These are phyloP conservation scores for Madurella fahalii DNA, from an alignment of 2,329 filamentous ascomycete species.

Conservation along the genomic window DNA sequence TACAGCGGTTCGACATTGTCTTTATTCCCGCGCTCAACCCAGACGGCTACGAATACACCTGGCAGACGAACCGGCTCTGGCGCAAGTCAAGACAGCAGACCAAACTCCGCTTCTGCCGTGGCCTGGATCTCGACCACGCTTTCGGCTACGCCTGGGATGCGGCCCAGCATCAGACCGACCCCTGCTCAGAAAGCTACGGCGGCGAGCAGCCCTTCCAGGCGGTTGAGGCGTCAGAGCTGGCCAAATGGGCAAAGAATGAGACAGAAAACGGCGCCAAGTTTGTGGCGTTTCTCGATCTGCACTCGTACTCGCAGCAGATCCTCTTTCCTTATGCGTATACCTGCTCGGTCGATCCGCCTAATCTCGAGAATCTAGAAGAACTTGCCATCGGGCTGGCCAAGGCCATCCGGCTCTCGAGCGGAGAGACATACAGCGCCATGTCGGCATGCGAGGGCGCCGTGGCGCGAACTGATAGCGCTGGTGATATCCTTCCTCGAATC, in stretches of 20 bases:
- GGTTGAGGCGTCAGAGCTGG: constrained; percentile 69
- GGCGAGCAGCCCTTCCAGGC: constrained; percentile 81
- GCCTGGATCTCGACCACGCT: constrained; percentile 82
- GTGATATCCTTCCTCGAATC: constrained; percentile 44
- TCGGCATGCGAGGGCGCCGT: constrained; percentile 84
- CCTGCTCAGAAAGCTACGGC: constrained; percentile 87
- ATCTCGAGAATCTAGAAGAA: constrained; percentile 87
- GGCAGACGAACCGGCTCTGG: constrained; percentile 89
- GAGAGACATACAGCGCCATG: constrained; percentile 70
- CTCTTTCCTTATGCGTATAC: constrained; percentile 89
- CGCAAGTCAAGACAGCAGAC: constrained; percentile 89
- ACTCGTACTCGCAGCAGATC: constrained; percentile 93
- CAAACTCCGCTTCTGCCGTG: constrained; percentile 74
- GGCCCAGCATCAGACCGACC: constrained; percentile 62
- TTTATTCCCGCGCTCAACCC: constrained; percentile 88
- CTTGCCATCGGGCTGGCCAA: constrained; percentile 84
- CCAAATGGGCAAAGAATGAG: constrained; percentile 79
- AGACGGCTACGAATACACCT: constrained; percentile 91
- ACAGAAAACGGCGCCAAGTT: constrained; percentile 69
- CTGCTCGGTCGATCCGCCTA: constrained; percentile 72
- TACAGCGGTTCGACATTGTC: constrained; percentile 82
- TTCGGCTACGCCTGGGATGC: constrained; percentile 84
- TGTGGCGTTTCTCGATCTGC: constrained; percentile 82
- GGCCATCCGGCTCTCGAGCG: constrained; percentile 75
- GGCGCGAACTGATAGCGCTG: constrained; percentile 28